A percentile compares a stretch with the other conserved stretches of the same genome.
phyloP scores from a whole-genome alignment of 305 asterid genomes.

The Fraxinus sp. region DNA sequence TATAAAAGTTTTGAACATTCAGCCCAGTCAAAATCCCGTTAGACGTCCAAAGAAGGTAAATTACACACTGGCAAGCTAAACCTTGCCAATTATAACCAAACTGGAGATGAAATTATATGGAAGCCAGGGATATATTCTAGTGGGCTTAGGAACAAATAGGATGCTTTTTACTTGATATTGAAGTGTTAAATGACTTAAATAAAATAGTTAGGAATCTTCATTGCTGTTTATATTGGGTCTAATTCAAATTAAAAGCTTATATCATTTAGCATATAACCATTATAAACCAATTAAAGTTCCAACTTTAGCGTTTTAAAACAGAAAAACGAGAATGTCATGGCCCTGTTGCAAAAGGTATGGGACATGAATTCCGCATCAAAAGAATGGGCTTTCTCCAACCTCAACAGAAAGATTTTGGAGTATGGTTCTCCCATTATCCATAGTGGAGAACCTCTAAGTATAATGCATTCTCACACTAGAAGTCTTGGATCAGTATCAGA shows the following conservation, averaged over 20 bases:
- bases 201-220: background rate
- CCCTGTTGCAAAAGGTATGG: background rate
- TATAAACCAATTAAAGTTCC: background rate
- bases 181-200: background rate
- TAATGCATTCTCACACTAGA: background rate
- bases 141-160: background rate
- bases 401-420: background rate
- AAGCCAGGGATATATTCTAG: background rate
- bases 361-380: background rate
- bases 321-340: background rate
- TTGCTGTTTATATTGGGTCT: background rate
- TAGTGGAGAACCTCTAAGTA: background rate
- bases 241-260: background rate
- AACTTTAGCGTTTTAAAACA: background rate
- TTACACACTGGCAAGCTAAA: background rate
- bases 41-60: background rate
- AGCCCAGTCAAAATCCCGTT: background rate
- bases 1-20: background rate
- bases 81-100: background rate
- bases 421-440: background rate
- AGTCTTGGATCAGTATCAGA: constrained; percentile 11
- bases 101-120: background rate
- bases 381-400: background rate
- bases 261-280: background rate
- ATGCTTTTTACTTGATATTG: background rate